These are phyloP conservation scores for Lumnitzera racemosa DNA, from an alignment of 345 rosid genomes.

Conservation along the genomic window DNA sequence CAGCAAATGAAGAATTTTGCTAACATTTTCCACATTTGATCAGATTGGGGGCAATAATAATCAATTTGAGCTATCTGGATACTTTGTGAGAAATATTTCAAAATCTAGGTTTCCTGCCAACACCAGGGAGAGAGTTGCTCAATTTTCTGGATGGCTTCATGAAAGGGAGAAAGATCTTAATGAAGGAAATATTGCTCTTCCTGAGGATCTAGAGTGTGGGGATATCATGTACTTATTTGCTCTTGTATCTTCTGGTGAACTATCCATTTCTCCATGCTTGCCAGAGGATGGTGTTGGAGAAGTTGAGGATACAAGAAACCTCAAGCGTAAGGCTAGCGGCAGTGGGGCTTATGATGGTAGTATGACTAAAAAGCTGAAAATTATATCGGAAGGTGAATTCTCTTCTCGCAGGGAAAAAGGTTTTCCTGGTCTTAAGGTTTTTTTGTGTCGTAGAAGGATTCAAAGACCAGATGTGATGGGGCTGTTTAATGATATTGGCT, in stretches of 20 bases:
- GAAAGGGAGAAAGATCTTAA: conserved; percentile 52
- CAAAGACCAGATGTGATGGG: conserved; percentile 36
- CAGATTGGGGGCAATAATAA: conserved; percentile 82
- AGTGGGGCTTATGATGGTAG: conserved; percentile 39
- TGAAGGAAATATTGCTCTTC: conserved; percentile 44
- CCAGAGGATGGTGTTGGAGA: conserved; percentile 95
- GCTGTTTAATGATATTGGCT: conserved; percentile 37
- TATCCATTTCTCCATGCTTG: conserved; percentile 52
- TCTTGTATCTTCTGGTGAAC: conserved; percentile 68
- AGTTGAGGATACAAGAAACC: conserved; percentile 71
- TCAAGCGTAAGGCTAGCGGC: conserved; percentile 62
- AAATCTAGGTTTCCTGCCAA: conserved; percentile 68
- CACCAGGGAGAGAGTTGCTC: conserved; percentile 77
- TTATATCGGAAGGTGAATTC: conserved; percentile 62
- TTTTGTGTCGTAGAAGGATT: conserved; percentile 38
- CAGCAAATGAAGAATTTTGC: neutral
- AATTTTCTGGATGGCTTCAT: conserved; percentile 63
- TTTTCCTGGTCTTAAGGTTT: conserved; percentile 75
- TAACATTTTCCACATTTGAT: conserved; percentile 17
- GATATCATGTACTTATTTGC: conserved; percentile 72
- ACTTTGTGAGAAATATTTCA: conserved; percentile 64
- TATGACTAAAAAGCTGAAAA: conserved; percentile 54
- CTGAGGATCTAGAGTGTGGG: conserved; percentile 83
- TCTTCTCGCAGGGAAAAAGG: conserved; percentile 86
- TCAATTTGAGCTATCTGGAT: conserved; percentile 72